Evolutionary conservation across 1,284 basidiomycete genomes (phyloP).

Genomic region (Ustilago hordei): DNA sequence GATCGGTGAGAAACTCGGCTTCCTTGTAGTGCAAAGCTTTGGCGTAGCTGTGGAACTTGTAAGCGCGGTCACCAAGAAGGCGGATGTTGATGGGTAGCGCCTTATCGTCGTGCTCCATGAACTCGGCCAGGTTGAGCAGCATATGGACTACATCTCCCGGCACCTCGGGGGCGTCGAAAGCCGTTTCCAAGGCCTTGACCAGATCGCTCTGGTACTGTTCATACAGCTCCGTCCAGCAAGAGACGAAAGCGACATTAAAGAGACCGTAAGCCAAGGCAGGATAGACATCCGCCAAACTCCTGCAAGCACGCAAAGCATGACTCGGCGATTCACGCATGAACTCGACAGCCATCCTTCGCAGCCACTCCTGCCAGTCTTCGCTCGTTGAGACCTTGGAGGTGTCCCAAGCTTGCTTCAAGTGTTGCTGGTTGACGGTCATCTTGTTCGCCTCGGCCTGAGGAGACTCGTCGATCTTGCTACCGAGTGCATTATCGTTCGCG

Average conservation of each 20-base stretch:
- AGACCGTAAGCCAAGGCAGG: slow-evolving; percentile 91
- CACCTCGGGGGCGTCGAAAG: slow-evolving; percentile 83
- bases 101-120: slow-evolving; percentile 99
- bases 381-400: slow-evolving; percentile 79
- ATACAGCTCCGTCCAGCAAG: slow-evolving; percentile 96
- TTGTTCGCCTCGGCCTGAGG: slow-evolving; percentile 75
- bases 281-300: slow-evolving; percentile 91
- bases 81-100: slow-evolving; percentile 92
- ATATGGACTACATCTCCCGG: slow-evolving; percentile 94
- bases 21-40: slow-evolving; percentile 99
- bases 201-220: slow-evolving; percentile 75
- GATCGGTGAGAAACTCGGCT: slow-evolving; percentile 93
- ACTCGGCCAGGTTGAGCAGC: slow-evolving; percentile 95
- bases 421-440: slow-evolving; percentile 95
- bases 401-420: slow-evolving; percentile 97
- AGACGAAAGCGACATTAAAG: slow-evolving; percentile 98
- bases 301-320: slow-evolving; percentile 94
- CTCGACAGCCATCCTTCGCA: slow-evolving; percentile 91
- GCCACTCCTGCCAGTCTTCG: slow-evolving; percentile 97
- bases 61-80: slow-evolving; percentile 89
- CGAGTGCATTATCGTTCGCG: slow-evolving; percentile 47
- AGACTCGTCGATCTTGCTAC: slow-evolving; percentile 69
- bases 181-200: slow-evolving; percentile 87
- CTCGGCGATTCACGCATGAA: slow-evolving; percentile 99
- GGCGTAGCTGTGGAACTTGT: slow-evolving; percentile 94